Evolutionary conservation across 352 stramenopile species (phyloP).

Genomic region (Globisporangium rhizosaccharum): DNA sequence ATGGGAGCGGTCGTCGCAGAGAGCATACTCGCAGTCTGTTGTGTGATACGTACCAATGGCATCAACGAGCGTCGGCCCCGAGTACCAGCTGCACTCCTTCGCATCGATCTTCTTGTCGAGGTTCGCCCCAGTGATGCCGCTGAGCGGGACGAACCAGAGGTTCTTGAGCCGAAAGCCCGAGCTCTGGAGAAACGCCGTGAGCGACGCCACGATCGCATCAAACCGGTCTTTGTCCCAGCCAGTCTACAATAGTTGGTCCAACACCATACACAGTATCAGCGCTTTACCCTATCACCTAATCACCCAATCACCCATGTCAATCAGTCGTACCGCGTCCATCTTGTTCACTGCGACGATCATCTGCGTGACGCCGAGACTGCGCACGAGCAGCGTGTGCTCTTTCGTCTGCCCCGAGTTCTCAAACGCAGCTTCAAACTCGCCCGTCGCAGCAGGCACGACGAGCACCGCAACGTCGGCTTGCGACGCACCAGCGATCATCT

Average conservation of each 20-base stretch:
- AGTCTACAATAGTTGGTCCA: too few species aligned
- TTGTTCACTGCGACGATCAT: conserved; percentile 98
- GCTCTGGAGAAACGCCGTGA: conserved; percentile 70
- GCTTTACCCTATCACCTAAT: too few species aligned
- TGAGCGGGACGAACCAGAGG: conserved; percentile 83
- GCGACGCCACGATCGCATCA: conserved; percentile 63
- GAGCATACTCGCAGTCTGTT: too few species aligned
- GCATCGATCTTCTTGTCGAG: conserved; percentile 51
- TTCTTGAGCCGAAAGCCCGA: conserved; percentile 79
- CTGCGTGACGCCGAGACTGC: conserved; percentile 92
- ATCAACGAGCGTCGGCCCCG: conserved; percentile 69
- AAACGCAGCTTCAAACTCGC: conserved; percentile 96
- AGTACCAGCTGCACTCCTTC: conserved; percentile 67
- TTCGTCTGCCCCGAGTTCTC: conserved; percentile 95
- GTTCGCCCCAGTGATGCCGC: conserved; percentile 83
- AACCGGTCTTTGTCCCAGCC: conserved; percentile 80
- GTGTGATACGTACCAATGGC: conserved; percentile 46
- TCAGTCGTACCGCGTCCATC: conserved; percentile 86
- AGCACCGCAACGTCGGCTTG: conserved; percentile 91
- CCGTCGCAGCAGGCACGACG: conserved; percentile 92
- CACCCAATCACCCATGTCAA: too few species aligned
- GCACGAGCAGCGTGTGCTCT: conserved; percentile 94
- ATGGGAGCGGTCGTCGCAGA: conserved; percentile 1
- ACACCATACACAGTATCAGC: too few species aligned
- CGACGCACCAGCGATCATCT: conserved; percentile 95